Evolutionary conservation across 371 early-diverging fungal genomes (phyloP), one percentile per base, ranked within the genome.

Genomic region (Zychaea mexicana): DNA sequence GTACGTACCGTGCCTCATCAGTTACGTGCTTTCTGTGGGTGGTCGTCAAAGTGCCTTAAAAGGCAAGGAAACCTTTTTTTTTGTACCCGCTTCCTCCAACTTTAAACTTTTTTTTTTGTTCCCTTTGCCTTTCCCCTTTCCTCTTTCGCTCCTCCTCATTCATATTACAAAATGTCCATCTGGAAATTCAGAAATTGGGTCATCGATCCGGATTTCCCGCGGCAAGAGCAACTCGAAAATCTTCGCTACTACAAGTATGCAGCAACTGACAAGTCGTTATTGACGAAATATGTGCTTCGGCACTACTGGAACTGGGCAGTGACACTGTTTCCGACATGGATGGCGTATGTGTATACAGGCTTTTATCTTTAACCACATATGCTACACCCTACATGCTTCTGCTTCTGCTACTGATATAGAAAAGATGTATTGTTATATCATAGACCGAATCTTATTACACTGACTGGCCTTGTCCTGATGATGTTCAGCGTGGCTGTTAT

Each of bases 371-470:
- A 56, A 27, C 22, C 3, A 28, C 56, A 10, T 3, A 39, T 39
- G n/a, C 33, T n/a, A n/a, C n/a, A n/a, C n/a, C n/a, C n/a, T n/a
- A n/a, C n/a, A n/a, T n/a, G n/a, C n/a, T n/a, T 21, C 45, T 22
- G 57, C 0, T 30, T 10, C 42, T n/a, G 19, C 32, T 0, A 47
- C 30, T n/a, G 19, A 52, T 52, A 28, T 22, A 21, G 2, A 28
- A 28, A 28, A 52, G n/a, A 42, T 15, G 24, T 10, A n/a, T 59
- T 60, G 2, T 21, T 46, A n/a, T 42, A 52, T 42, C 47, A n/a
- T 66, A 96, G 97, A 2, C 99, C 99, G 52, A 99, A 99, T 77
- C 77, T 96, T 53, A 97, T 99, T 65, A 99, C 99, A n/a, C 79
- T 99, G 55, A 84, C 92, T 42, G 99, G 99, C 19, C 87, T 98